Percentiles rank a stretch among this genome's conserved stretches.
phyloP scores from a whole-genome alignment of 2,329 filamentous ascomycete species.

The Fusarium austroafricanum region DNA sequence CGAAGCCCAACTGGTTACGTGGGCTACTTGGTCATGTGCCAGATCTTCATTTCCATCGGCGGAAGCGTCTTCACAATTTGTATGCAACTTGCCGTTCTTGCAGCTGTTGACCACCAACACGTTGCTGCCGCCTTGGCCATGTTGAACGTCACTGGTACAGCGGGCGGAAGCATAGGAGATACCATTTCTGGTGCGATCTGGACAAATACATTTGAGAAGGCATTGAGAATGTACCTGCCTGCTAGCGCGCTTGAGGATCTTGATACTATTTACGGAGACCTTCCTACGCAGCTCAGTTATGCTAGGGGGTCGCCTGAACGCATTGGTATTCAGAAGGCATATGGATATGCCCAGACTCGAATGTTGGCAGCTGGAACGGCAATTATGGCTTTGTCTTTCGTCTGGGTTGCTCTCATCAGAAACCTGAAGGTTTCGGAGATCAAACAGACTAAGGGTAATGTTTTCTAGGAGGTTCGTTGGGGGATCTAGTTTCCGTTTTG shows the following conservation, averaged over 20 bases:
- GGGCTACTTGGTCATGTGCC: conserved; percentile 63
- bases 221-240: neutral
- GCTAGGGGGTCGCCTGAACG: neutral
- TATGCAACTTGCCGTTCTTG: conserved; percentile 68
- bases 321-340: conserved; percentile 18
- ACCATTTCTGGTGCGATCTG: conserved; percentile 57
- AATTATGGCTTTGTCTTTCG: conserved; percentile 31
- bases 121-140: conserved; percentile 62
- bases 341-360: conserved; percentile 21
- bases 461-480: conserved; percentile 6
- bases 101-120: conserved; percentile 64
- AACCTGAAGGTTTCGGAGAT: conserved; percentile 38
- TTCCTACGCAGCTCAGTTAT: conserved; percentile 12
- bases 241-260: neutral
- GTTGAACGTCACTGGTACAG: conserved; percentile 56
- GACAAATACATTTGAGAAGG: conserved; percentile 54
- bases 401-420: conserved; percentile 37
- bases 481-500: neutral
- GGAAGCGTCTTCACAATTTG: conserved; percentile 65
- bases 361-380: conserved; percentile 41
- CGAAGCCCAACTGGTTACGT: conserved; percentile 54
- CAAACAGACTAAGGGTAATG: conserved; percentile 31
- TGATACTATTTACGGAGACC: conserved; percentile 6
- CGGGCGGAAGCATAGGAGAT: conserved; percentile 59
- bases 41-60: conserved; percentile 64